Evolutionary conservation across 2,329 filamentous ascomycete genomes (phyloP).

Genomic region (Trichoderma brevicompactum): DNA sequence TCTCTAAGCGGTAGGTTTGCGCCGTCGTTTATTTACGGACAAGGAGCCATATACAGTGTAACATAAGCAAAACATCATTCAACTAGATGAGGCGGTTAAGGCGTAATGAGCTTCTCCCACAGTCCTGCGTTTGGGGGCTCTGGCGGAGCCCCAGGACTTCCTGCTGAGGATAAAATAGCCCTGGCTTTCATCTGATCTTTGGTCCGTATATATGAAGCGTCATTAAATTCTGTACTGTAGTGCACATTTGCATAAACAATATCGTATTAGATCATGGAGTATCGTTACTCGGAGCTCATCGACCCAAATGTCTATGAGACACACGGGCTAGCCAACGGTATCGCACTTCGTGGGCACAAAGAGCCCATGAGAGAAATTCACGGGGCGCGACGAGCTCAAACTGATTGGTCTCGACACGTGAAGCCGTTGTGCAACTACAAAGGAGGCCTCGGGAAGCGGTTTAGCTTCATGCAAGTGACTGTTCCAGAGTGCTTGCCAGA

Average conservation of each 20-base stretch:
- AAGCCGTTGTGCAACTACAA: slow-evolving; percentile 2
- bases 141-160: neutral
- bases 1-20: neutral
- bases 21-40: neutral
- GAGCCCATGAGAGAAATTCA: slow-evolving; percentile 5
- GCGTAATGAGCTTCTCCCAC: neutral
- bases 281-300: slow-evolving; percentile 8
- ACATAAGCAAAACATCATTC: neutral
- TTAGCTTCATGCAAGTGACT: slow-evolving; percentile 7
- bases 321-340: slow-evolving; percentile 4
- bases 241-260: neutral
- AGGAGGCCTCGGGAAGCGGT: neutral
- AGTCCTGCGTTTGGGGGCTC: neutral
- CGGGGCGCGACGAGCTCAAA: neutral
- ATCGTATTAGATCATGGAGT: neutral
- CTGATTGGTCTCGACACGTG: slow-evolving; percentile 3
- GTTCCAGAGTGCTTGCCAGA: slow-evolving; percentile 7
- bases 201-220: neutral
- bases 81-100: neutral
- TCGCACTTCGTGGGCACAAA: slow-evolving; percentile 5
- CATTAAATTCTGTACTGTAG: neutral
- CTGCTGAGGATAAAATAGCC: slow-evolving; percentile 5
- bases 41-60: neutral
- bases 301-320: slow-evolving; percentile 3
- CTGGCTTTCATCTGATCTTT: neutral